Evolutionary conservation across 2,329 filamentous ascomycete species (phyloP).

Genomic region (Sporothrix curviconia): DNA sequence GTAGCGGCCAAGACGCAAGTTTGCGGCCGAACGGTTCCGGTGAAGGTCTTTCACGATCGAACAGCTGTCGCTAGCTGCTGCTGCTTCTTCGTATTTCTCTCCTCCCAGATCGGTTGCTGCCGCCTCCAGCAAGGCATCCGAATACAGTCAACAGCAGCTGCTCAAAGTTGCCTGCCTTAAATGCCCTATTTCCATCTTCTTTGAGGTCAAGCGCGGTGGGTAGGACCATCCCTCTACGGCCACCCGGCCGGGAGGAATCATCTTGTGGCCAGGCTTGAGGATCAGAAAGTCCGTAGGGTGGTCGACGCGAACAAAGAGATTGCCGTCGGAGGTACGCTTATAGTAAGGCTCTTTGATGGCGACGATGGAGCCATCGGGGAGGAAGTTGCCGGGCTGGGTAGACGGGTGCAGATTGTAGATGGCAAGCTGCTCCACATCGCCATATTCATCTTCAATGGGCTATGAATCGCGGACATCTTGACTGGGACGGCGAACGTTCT

Average conservation of each 20-base stretch:
- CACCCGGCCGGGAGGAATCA: no score
- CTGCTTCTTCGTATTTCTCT: no score
- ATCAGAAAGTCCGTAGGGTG: slow-evolving; percentile 29
- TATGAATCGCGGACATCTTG: slow-evolving; percentile 9
- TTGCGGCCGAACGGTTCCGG: neutral
- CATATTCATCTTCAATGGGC: slow-evolving; percentile 67
- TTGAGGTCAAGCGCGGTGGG: slow-evolving; percentile 6
- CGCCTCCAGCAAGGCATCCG: no score
- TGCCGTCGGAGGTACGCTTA: slow-evolving; percentile 25
- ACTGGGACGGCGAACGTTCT: slow-evolving; percentile 10
- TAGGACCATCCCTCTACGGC: no score
- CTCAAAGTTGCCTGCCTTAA: neutral
- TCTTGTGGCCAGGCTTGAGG: slow-evolving; percentile 17
- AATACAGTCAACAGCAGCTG: slow-evolving; percentile 5
- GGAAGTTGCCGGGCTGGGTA: neutral
- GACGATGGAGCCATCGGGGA: slow-evolving; percentile 16
- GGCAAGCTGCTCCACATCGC: slow-evolving; percentile 73
- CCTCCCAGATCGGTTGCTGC: no score
- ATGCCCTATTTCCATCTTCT: slow-evolving; percentile 17
- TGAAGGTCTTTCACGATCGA: neutral
- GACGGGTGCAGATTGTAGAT: slow-evolving; percentile 33
- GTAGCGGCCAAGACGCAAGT: neutral
- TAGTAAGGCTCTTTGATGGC: slow-evolving; percentile 33
- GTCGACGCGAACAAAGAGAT: slow-evolving; percentile 30
- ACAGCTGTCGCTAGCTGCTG: no score